Evolutionary conservation across 192 early-diverging fungal genomes (phyloP).

Genomic region (Oehlia diaphana): DNA sequence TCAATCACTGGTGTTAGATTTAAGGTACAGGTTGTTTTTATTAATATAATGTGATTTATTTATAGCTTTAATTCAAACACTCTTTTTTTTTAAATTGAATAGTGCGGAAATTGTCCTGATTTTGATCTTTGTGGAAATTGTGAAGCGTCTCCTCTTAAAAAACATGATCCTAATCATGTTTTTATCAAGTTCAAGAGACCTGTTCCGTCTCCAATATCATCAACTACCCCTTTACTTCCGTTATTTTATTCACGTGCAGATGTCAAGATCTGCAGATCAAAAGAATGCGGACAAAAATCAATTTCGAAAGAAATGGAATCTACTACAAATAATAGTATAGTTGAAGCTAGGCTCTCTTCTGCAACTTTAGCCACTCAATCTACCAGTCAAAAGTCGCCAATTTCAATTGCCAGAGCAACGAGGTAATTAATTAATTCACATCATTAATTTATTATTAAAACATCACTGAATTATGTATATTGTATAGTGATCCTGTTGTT

Average conservation of each 20-base stretch:
- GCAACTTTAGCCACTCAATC: too few species aligned
- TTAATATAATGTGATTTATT: not conserved
- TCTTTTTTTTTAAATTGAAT: not conserved
- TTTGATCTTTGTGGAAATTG: conserved; percentile 70
- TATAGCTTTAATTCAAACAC: too few species aligned
- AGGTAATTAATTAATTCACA: not conserved
- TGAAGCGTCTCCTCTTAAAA: conserved; percentile 34
- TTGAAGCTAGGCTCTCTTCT: not conserved
- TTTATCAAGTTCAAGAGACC: conserved; percentile 52
- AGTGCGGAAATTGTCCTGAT: conserved; percentile 59
- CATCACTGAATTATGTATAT: too few species aligned
- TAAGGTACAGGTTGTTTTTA: conserved; percentile 43
- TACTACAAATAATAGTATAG: not conserved
- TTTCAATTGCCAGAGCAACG: not conserved
- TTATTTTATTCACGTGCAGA: conserved; percentile 37
- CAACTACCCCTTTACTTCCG: conserved; percentile 34
- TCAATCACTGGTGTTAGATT: conserved; percentile 49
- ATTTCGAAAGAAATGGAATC: not conserved
- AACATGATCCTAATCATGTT: conserved; percentile 45
- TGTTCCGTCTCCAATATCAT: conserved; percentile 24
- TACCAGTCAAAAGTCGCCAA: not conserved
- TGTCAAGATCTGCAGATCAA: not conserved
- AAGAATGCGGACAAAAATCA: conserved; percentile 23
- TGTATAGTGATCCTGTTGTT: not conserved
- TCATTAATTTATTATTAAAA: not conserved